Evolutionary conservation across 164 flowering plant species (phyloP).

Genomic region (Cinnamomum micranthum): DNA sequence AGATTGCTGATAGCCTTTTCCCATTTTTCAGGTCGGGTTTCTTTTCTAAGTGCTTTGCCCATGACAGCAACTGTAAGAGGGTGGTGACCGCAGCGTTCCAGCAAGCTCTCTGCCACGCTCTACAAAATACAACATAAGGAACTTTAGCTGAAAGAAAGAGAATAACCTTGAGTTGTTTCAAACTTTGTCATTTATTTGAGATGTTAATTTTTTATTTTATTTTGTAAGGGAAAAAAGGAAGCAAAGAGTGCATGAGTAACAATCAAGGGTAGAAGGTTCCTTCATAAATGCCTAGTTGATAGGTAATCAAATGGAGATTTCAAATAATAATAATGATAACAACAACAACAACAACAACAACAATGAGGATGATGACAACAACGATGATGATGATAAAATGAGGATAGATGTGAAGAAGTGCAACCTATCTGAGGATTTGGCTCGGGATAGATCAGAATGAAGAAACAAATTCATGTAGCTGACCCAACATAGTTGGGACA

Average conservation of each 20-base stretch:
- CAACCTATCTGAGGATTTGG: no score
- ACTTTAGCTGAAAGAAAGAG: not conserved
- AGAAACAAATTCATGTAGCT: no score
- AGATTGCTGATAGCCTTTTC: slow-evolving; percentile 40
- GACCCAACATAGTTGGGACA: no score
- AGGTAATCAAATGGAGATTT: no score
- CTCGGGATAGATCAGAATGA: no score
- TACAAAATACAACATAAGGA: not conserved
- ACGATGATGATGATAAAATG: no score
- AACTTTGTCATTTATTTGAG: not conserved
- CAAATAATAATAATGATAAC: no score
- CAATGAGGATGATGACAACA: no score
- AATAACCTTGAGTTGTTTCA: not conserved
- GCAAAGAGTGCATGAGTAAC: not conserved
- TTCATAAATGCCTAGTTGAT: not conserved
- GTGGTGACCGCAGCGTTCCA: slow-evolving; percentile 53
- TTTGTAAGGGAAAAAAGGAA: not conserved
- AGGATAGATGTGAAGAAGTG: no score
- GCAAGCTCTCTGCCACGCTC: slow-evolving; percentile 31
- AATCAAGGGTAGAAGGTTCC: not conserved
- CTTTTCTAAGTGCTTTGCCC: slow-evolving; percentile 55
- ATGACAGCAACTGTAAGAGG: slow-evolving; percentile 56
- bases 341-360: no score
- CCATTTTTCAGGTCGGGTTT: slow-evolving; percentile 43
- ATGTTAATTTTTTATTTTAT: no score